A percentile compares a stretch with the other conserved stretches of the same genome.
phyloP scores from a whole-genome alignment of 2,329 filamentous ascomycete species.

The Penicillium nordicum region DNA sequence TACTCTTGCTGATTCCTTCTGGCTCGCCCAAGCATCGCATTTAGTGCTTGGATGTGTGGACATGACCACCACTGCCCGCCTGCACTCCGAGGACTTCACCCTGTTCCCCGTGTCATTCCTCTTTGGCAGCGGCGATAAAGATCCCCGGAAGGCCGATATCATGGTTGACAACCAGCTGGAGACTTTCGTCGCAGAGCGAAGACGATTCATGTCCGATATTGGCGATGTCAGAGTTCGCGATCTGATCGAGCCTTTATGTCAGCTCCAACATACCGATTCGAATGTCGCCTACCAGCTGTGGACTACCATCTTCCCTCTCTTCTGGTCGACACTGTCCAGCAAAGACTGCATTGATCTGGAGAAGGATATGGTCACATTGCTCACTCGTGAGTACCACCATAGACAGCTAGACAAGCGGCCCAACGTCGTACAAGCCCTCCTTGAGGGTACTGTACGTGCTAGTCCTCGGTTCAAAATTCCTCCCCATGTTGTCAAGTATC shows the following conservation, averaged over 20 bases:
- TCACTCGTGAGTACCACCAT: conserved; percentile 94
- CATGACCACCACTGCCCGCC: conserved; percentile 70
- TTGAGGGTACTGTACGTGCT: conserved; percentile 81
- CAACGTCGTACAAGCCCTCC: conserved; percentile 88
- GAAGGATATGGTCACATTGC: conserved; percentile 80
- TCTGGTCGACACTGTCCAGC: conserved; percentile 81
- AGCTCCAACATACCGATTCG: conserved; percentile 86
- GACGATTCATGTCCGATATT: conserved; percentile 77
- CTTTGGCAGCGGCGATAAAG: conserved; percentile 69
- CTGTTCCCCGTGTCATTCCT: conserved; percentile 70
- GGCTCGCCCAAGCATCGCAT: conserved; percentile 93
- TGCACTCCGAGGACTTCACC: conserved; percentile 81
- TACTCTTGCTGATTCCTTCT: conserved; percentile 89
- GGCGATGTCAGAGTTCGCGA: conserved; percentile 84
- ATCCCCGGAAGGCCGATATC: conserved; percentile 58
- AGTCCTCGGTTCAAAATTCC: conserved; percentile 88
- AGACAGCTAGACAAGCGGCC: conserved; percentile 91
- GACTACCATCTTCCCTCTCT: conserved; percentile 86
- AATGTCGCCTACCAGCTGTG: conserved; percentile 84
- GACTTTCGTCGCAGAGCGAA: conserved; percentile 70
- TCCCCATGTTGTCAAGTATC: conserved; percentile 92
- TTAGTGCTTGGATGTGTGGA: conserved; percentile 88
- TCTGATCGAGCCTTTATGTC: conserved; percentile 80
- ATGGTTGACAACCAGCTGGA: conserved; percentile 84
- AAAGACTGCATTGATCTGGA: conserved; percentile 90